Evolutionary conservation across 768 basidiomycete species (phyloP), one percentile per base, ranked within the genome.

Genomic region (Phaffia tasmanica): DNA sequence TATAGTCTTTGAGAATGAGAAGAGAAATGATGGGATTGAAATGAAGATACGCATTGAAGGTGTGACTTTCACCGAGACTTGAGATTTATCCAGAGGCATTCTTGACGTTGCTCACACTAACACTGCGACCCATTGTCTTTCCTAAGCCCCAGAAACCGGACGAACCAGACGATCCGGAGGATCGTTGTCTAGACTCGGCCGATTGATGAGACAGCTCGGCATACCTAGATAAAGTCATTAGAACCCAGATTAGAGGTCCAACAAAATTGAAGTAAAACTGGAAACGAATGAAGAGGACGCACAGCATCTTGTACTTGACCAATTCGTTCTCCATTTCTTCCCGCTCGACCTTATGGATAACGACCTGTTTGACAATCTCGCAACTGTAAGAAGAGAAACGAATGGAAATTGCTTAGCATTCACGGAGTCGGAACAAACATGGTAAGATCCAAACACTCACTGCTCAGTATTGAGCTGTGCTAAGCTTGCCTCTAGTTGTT

Each of bases 321-420:
- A 99, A 83, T 75, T 98, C 90, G 65, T 85, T 82, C 76, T 98
- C 95, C 68, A 94, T 81, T 74, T 97, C 92, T 74, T 99, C 94
- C 71, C 89, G 88, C 68, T 86, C 84, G 50, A 98, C 78, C 61
- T 92, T 84, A 65, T 86, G 81, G 79, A 85, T 89, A 3, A 98
- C 95, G 3, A 98, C 82, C 74, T 94, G 86, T 71, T 93, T 74
- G n/a, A 76, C 75, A 11, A 75, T 63, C 35, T 77, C 74, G 65
- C 72, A 74, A 64, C 70, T 62, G n/a, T 57, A 57, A 54, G n/a
- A 64, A 29, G 9, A 46, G 32, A 58, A 32, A 42, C 42, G 5
- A 42, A 23, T 57, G 19, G 11, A 56, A 46, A 23, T n/a, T 32
- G 14, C 23, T 9, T n/a, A 63, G 32, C 23, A 16, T 16, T 16